Evolutionary conservation across 2,329 filamentous ascomycete genomes (phyloP).

Genomic region (Ilyonectria robusta): DNA sequence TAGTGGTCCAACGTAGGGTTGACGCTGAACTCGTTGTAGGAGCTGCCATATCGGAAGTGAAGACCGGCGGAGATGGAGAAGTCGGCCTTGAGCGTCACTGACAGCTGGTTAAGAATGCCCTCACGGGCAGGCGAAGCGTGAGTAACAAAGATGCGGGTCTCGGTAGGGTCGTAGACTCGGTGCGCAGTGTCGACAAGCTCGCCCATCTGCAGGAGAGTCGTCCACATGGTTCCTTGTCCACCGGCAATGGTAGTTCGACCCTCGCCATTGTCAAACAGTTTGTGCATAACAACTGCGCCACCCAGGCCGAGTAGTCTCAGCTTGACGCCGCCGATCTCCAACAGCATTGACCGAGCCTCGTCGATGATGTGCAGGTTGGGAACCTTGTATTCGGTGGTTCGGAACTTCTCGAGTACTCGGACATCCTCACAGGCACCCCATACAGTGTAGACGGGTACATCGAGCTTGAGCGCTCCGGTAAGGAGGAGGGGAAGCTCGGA

Average conservation of each 20-base stretch:
- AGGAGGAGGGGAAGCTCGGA: conserved; percentile 94
- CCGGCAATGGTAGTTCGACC: conserved; percentile 98
- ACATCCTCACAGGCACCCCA: conserved; percentile 99
- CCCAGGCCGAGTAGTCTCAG: conserved; percentile 93
- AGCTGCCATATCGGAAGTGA: conserved; percentile 98
- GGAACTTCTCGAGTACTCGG: conserved; percentile 95
- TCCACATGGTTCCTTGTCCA: conserved; percentile 99
- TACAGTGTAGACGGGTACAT: conserved; percentile 97
- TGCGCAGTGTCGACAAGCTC: conserved; percentile 98
- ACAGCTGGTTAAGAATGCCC: conserved; percentile 96
- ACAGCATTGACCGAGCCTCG: conserved; percentile 93
- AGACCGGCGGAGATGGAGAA: conserved; percentile 98
- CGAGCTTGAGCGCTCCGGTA: conserved; percentile 88
- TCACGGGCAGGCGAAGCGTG: conserved; percentile 97
- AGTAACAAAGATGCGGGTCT: conserved; percentile 96
- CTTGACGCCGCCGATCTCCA: conserved; percentile 96
- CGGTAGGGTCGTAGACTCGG: conserved; percentile 97
- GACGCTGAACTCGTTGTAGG: conserved; percentile 99
- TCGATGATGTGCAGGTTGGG: conserved; percentile 98
- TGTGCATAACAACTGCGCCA: conserved; percentile 99
- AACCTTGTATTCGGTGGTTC: conserved; percentile 97
- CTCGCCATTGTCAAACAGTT: conserved; percentile 98
- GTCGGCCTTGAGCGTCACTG: conserved; percentile 96
- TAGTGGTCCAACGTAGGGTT: conserved; percentile 99
- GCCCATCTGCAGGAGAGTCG: conserved; percentile 96